Evolutionary conservation across 78 protist genomes (phyloP), one percentile per base, ranked within the genome.

Genomic region (Corallochytrium limacisporum): DNA sequence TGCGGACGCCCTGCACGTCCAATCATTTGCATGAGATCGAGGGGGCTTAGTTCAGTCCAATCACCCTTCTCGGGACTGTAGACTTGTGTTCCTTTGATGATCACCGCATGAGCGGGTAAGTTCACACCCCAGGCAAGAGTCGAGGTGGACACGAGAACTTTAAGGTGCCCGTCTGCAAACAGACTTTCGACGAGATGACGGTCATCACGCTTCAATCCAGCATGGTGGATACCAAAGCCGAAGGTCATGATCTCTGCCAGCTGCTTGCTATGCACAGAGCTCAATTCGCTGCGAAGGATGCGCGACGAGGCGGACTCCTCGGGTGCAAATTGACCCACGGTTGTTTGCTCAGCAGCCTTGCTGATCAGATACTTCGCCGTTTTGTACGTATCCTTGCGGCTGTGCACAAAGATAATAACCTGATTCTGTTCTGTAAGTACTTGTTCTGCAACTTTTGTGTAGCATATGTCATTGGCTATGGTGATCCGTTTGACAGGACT

Each of bases 61-160:
- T 36, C 13, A 0, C 98, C 98, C 56, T 47, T 31, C 65, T 92
- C 98, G 10, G 68, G 77, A 10, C 5, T 28, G 61, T 56, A 71
- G 24, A 59, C 67, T 57, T 90, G 93, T 1, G 99, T 97, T 16
- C 99, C 99, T 65, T 95, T 96, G 78, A 97, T 93, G 69, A 96
- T 91, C 26, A 97, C 99, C 1, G 96, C 72, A 75, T 96, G 96
- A 4, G 99, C 99, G 24, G 99, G 99, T 20, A 97, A 69, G 82
- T 97, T 97, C 38, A 97, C 99, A 46, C 99, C 99, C 99, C 99
- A 97, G 8, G 99, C 99, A 15, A 97, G 82, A 16, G 99, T 97
- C 16, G 99, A 91, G 0, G 99, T 97, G 9, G 94, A 47, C 59
- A 59, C 67, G 12, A 95, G 81, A 22, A 91, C 95, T 62, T 87